Evolutionary conservation across 2,329 filamentous ascomycete species (phyloP), one percentile per base, ranked within the genome.

Genomic region (Thelonectria discophora): DNA sequence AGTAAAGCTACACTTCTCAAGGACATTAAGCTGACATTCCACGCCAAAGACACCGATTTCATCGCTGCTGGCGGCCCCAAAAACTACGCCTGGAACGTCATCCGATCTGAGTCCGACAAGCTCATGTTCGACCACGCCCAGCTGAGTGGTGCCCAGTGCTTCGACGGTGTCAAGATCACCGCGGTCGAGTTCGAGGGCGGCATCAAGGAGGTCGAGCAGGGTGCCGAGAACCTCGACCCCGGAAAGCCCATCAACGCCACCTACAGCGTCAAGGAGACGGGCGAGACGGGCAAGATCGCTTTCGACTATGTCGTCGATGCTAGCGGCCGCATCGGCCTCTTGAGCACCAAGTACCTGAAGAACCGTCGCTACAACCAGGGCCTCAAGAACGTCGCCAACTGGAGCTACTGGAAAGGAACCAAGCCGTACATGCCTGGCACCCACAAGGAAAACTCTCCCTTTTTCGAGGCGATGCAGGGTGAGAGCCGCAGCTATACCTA

Each of bases 271-370:
- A 78, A 76, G 54, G 74, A 76, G 34, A 76, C 75, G 55, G 74
- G 71, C 5, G 63, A 65, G 4, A 66, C 70, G 11, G 81, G 81
- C 12, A 65, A 59, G 1, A 80, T 84, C 55, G 68, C 59, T 1
- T 84, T 84, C 59, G 71, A 83, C 5, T 84, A 83, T 56, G 51
- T 85, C 17, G 68, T 85, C 1, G 82, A 85, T 69, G 82, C 82
- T 0, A 80, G 75, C 53, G 82, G 83, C 3, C 75, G 82, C 15
- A 64, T 62, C 1, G 82, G 82, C 3, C 51, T 85, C 3, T 21
- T 84, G 11, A 77, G 73, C 50, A 84, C 80, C 17, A 82, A 81
- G 64, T 84, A 84, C 64, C 57, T 81, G 27, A 83, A 82, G 70
- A 82, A 82, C 64, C 77, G 82, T 1, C 73, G 70, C 5, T 80